These are phyloP conservation scores for Saussurea involucrata DNA, from an alignment of 129 eudicot genomes.

Conservation along the genomic window DNA sequence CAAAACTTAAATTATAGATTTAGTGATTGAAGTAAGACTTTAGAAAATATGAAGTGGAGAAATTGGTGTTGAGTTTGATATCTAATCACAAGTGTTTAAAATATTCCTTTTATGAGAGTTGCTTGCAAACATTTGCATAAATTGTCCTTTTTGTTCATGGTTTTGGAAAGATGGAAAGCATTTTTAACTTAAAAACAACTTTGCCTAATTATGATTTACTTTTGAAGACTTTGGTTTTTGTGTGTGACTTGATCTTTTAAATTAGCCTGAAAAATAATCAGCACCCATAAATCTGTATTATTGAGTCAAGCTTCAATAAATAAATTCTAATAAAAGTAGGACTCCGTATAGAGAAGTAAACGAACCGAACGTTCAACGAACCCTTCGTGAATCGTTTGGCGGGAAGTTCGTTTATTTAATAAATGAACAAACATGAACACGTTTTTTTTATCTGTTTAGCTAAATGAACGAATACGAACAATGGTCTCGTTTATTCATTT, in stretches of 20 bases:
- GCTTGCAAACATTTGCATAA: background rate
- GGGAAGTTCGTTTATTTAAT: too few species aligned
- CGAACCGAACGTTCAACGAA: too few species aligned
- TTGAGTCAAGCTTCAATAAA: background rate
- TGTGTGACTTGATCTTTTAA: too few species aligned
- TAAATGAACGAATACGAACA: too few species aligned
- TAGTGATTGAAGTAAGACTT: background rate
- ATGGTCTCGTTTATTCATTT: too few species aligned
- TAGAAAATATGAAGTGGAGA: background rate
- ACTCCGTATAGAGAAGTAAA: too few species aligned
- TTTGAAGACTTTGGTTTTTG: too few species aligned
- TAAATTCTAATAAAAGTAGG: background rate
- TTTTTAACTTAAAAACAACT: background rate
- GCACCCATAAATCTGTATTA: background rate
- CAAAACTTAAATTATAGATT: background rate
- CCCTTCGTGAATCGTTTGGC: too few species aligned
- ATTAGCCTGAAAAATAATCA: background rate
- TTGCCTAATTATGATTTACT: background rate
- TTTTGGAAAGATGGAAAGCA: background rate
- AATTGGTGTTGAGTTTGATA: slow-evolving; percentile 1
- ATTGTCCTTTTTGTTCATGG: background rate
- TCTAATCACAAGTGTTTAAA: background rate
- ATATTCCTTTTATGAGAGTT: slow-evolving; percentile 10
- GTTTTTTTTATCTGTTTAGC: too few species aligned
- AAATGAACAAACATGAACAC: too few species aligned